phyloP scores from a whole-genome alignment of 164 flowering plant genomes.

The Tetracentron sinense region DNA sequence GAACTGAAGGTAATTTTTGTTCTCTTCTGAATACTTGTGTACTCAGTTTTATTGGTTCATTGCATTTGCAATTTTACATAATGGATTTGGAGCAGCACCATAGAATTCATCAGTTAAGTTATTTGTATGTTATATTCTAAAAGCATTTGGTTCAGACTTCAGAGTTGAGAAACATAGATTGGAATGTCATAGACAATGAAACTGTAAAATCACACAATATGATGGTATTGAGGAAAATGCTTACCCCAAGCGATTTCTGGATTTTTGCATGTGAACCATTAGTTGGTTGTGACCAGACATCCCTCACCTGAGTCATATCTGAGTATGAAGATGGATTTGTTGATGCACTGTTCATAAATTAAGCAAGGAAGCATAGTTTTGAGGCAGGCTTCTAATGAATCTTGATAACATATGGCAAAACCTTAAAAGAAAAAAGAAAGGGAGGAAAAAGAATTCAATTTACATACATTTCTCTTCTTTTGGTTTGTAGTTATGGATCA shows the following conservation, averaged over 20 bases:
- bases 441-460: no score
- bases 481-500: no score
- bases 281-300: neutral
- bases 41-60: neutral
- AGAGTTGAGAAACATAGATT: neutral
- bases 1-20: slow-evolving; percentile 59
- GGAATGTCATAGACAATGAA: neutral
- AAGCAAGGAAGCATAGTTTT: no score
- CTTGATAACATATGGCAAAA: no score
- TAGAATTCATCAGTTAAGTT: neutral
- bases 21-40: slow-evolving; percentile 1
- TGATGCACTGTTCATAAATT: no score
- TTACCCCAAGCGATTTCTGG: neutral
- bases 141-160: neutral
- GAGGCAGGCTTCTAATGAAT: no score
- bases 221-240: neutral
- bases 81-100: neutral
- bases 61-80: neutral
- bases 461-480: no score
- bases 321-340: neutral
- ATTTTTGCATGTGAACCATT: no score
- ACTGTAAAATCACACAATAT: neutral
- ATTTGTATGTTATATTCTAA: neutral
- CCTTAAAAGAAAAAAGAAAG: no score
- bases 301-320: neutral